Evolutionary conservation across 352 stramenopile genomes (phyloP), one percentile per base, ranked within the genome.

Genomic region (Globisporangium takayamanum): DNA sequence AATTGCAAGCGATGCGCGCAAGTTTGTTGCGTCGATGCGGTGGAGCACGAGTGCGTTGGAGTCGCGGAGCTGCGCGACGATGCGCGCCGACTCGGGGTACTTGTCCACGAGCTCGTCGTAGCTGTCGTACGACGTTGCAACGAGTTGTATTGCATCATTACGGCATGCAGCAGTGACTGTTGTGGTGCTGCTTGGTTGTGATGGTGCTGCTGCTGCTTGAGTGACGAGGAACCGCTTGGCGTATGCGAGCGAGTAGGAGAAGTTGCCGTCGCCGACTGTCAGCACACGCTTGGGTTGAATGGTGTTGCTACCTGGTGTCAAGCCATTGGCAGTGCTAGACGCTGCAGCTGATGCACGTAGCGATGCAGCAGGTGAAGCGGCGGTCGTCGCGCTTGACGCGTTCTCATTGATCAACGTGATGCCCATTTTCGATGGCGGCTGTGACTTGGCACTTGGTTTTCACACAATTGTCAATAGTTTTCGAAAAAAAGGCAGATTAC

Each of bases 241-340:
- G 28, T 96, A 59, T 25, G 87, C 85, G 36, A 96, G 72, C 26
- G 88, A 97, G 68, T 96, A 98, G 5, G 87, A 89, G 62, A 98
- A 95, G 69, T 98, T 94, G n/a, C 93, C 93, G 69, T 98, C 93
- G 20, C 93, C 93, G 8, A 98, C 78, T 6, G 87, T 96, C 5
- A 97, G 67, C 20, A 95, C 69, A n/a, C 69, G 64, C 46, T 61
- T 50, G 41, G 1, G 11, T 12, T 39, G 5, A 1, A 12, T 12
- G 33, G 2, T 39, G 33, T 7, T 39, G 33, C 33, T 39, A 7
- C 10, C 7, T 39, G 10, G 33, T 39, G 1, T 7, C 33, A 12
- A 39, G 33, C 11, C 33, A 7, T 7, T 2, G 1, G 33, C 5
- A 12, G 33, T 12, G 10, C 33, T 39, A 10, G 28, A 2, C 28